These are phyloP conservation scores for Yamagishiella unicocca DNA, from an alignment of 139 green algal species.

Conservation along the genomic window DNA sequence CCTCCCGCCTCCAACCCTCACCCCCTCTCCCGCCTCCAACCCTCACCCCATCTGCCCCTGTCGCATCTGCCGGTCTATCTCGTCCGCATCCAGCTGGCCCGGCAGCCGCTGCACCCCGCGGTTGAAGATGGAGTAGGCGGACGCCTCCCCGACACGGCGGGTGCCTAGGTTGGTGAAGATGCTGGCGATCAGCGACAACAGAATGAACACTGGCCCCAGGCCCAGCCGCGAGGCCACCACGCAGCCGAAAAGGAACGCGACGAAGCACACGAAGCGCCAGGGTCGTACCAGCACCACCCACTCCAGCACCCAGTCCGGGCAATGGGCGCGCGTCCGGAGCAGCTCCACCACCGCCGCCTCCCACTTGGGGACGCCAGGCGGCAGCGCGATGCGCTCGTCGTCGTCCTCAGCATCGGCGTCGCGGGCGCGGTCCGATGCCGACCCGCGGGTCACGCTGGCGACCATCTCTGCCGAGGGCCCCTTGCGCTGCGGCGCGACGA, in stretches of 20 bases:
- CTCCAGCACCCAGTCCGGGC: conserved; percentile 37
- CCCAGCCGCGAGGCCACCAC: conserved; percentile 15
- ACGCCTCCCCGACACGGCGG: conserved; percentile 49
- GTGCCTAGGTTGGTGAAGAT: conserved; percentile 66
- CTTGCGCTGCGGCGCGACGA: conserved; percentile 39
- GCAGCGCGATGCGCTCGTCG: conserved; percentile 40
- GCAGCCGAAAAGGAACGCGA: conserved; percentile 36
- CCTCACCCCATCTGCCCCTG: conserved; percentile 57
- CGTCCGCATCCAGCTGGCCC: conserved; percentile 69
- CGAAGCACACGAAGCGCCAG: not conserved
- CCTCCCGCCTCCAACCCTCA: too few species aligned
- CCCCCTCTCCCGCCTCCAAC: too few species aligned
- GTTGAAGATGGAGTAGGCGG: conserved; percentile 75
- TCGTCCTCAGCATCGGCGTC: not conserved
- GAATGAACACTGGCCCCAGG: conserved; percentile 50
- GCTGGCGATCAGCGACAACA: conserved; percentile 45
- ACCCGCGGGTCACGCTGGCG: not conserved
- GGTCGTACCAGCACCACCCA: conserved; percentile 55
- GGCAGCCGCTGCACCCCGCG: conserved; percentile 63
- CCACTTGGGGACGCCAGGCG: conserved; percentile 9
- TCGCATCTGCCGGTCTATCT: conserved; percentile 71
- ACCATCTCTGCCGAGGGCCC: conserved; percentile 19
- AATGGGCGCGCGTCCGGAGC: not conserved
- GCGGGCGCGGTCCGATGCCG: not conserved
- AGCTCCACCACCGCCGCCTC: conserved; percentile 46